phyloP scores from a whole-genome alignment of 495 filamentous ascomycete species.

The Hyphodiscus hymeniophilus region DNA sequence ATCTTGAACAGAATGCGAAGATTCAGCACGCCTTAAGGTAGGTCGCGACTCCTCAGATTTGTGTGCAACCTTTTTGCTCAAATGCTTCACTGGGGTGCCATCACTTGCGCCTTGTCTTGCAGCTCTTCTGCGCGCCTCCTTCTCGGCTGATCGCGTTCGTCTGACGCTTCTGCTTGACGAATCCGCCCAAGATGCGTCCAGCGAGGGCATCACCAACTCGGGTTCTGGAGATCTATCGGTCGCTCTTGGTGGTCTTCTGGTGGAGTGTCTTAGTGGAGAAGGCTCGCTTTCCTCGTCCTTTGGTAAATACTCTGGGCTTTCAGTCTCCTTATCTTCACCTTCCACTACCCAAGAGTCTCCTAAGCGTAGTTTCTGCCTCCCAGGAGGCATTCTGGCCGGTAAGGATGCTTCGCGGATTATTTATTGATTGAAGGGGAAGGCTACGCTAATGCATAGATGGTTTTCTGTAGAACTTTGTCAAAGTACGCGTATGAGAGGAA shows the following conservation, averaged over 20 bases:
- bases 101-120: neutral
- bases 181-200: slow-evolving; percentile 27
- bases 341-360: slow-evolving; percentile 33
- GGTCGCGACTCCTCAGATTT: neutral
- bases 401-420: neutral
- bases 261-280: neutral
- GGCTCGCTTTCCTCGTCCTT: slow-evolving; percentile 7
- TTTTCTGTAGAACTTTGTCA: neutral
- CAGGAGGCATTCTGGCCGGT: slow-evolving; percentile 10
- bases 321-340: slow-evolving; percentile 19
- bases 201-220: slow-evolving; percentile 40
- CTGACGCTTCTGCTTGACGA: slow-evolving; percentile 16
- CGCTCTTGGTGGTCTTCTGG: slow-evolving; percentile 10
- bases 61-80: slow-evolving; percentile 8
- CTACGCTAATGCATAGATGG: neutral
- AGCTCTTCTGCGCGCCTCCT: slow-evolving; percentile 10
- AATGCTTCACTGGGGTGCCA: slow-evolving; percentile 18
- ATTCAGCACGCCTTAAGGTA: neutral
- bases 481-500: neutral
- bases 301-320: slow-evolving; percentile 11
- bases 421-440: neutral
- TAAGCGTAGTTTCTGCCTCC: slow-evolving; percentile 19
- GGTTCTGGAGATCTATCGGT: slow-evolving; percentile 29
- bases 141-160: slow-evolving; percentile 1
- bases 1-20: slow-evolving; percentile 3